Conservation (phyloP, 2,329 filamentous ascomycete genomes). For the Blastomyces percursus region DNA sequence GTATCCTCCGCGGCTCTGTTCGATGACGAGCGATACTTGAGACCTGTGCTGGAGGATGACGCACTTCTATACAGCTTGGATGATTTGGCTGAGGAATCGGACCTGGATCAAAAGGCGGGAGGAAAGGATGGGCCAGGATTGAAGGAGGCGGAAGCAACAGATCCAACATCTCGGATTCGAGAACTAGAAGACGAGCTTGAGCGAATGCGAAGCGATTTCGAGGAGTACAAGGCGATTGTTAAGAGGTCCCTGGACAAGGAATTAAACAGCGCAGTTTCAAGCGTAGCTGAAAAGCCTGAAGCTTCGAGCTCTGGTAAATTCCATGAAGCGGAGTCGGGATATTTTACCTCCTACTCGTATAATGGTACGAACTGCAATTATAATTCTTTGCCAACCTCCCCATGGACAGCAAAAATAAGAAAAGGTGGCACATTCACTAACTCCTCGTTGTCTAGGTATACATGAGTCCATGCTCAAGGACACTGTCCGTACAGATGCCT, state of each 20-base stretch:
- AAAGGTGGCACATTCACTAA: neutral
- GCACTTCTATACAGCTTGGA: conserved; percentile 79
- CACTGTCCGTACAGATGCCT: conserved; percentile 73
- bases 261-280: conserved; percentile 41
- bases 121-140: conserved; percentile 11
- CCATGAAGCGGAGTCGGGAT: conserved; percentile 47
- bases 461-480: conserved; percentile 97
- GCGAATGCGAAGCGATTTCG: conserved; percentile 50
- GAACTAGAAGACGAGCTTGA: conserved; percentile 53
- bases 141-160: conserved; percentile 22
- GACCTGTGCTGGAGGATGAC: conserved; percentile 79
- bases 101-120: neutral
- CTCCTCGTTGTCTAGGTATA: conserved; percentile 50
- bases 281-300: conserved; percentile 21
- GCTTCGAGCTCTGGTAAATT: conserved; percentile 20
- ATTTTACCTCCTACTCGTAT: conserved; percentile 55
- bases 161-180: conserved; percentile 41
- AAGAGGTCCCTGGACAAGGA: conserved; percentile 56
- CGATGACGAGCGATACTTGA: conserved; percentile 68
- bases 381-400: neutral
- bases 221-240: conserved; percentile 54
- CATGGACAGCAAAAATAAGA: neutral
- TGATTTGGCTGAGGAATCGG: conserved; percentile 46
- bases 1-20: conserved; percentile 53
- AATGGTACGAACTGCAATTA: conserved; percentile 41